Evolutionary conservation across 257 asterid genomes (phyloP).

Genomic region (Nicotiana benthamiana): DNA sequence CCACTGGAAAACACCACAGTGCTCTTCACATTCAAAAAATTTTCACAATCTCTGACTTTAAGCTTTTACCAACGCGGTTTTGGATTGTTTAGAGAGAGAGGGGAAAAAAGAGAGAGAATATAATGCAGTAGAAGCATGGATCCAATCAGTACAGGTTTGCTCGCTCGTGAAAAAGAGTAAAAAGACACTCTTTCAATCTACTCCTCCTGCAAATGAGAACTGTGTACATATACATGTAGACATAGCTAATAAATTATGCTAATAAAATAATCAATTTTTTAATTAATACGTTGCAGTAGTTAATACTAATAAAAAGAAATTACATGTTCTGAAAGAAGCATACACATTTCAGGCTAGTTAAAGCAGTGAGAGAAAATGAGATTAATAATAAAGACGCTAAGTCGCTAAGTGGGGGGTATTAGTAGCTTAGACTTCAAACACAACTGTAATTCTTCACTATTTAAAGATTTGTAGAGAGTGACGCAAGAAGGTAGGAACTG

Average conservation of each 20-base stretch:
- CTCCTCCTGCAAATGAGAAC: not conserved
- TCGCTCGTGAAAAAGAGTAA: conserved; percentile 32
- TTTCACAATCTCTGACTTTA: conserved; percentile 7
- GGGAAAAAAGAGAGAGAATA: conserved; percentile 8
- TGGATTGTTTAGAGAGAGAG: conserved; percentile 20
- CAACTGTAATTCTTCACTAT: not conserved
- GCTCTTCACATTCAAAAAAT: conserved; percentile 6
- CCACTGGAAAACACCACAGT: not conserved
- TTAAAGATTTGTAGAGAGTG: not conserved
- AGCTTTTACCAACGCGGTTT: conserved; percentile 21
- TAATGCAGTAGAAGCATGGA: conserved; percentile 18
- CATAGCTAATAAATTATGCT: not conserved
- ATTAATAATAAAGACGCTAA: not conserved
- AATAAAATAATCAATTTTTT: too few species aligned
- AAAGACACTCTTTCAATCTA: not conserved
- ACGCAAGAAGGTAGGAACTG: not conserved
- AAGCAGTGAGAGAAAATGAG: not conserved
- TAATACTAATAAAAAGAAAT: not conserved
- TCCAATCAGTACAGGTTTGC: conserved; percentile 35
- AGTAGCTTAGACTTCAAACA: not conserved
- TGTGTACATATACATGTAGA: not conserved
- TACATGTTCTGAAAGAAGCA: not conserved
- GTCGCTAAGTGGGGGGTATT: not conserved
- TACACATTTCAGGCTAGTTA: not conserved
- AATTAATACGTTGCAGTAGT: not conserved